Conservation (phyloP, 495 filamentous ascomycete genomes). For the Polyplosphaeria fusca region DNA sequence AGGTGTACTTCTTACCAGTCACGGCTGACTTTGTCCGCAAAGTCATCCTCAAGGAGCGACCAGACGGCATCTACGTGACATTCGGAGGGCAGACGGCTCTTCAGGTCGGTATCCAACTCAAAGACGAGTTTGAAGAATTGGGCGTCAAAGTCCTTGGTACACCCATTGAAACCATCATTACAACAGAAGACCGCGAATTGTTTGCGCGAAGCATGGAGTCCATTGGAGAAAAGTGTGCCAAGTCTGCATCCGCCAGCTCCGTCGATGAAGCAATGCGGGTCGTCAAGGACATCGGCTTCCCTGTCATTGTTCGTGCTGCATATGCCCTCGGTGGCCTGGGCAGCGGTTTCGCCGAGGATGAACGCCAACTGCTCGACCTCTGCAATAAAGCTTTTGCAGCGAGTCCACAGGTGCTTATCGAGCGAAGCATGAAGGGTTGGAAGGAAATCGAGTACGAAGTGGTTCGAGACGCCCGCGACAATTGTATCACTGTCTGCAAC, state of each 20-base stretch:
- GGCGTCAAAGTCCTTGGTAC: constrained; percentile 94
- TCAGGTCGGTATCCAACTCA: constrained; percentile 91
- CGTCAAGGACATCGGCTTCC: constrained; percentile 87
- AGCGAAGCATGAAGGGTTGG: constrained; percentile 99
- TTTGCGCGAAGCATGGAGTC: constrained; percentile 98
- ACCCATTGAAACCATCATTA: constrained; percentile 96
- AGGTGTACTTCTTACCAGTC: constrained; percentile 97
- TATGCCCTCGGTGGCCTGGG: constrained; percentile 95
- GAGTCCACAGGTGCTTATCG: constrained; percentile 92
- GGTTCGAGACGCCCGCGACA: constrained; percentile 87
- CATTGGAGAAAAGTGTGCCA: constrained; percentile 95
- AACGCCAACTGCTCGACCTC: constrained; percentile 80
- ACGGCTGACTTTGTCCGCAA: constrained; percentile 94
- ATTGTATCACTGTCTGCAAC: constrained; percentile 98
- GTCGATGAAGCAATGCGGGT: constrained; percentile 80
- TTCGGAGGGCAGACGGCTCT: constrained; percentile 96
- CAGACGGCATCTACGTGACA: constrained; percentile 95
- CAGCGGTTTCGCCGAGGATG: constrained; percentile 91
- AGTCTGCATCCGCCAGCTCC: constrained; percentile 85
- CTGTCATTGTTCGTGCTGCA: constrained; percentile 94
- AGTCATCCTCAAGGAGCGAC: constrained; percentile 90
- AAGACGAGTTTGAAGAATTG: constrained; percentile 86
- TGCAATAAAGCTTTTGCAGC: constrained; percentile 93
- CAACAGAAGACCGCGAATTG: constrained; percentile 93
- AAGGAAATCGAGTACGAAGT: constrained; percentile 99